phyloP scores from a whole-genome alignment of 139 green algal species.

The Dunaliella primolecta region DNA sequence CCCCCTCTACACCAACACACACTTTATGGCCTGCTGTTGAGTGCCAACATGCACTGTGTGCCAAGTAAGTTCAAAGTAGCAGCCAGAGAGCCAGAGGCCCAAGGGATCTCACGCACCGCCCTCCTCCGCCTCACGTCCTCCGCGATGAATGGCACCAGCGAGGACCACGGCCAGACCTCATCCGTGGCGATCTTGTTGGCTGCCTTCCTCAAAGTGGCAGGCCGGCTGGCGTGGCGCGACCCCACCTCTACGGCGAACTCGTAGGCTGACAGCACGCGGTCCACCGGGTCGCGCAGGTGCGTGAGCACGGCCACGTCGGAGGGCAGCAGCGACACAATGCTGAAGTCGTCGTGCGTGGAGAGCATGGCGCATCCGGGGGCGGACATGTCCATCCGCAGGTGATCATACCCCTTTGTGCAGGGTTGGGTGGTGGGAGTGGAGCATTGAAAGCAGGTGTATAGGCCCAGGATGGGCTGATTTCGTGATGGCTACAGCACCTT shows the following conservation, averaged over 20 bases:
- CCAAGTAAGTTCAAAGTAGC: too few relatives aligned
- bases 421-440: too few relatives aligned
- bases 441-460: too few relatives aligned
- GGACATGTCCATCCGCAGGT: constrained; percentile 66
- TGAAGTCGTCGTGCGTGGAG: constrained; percentile 87
- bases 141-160: constrained; percentile 75
- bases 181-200: constrained; percentile 59
- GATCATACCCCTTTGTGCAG: constrained; percentile 77
- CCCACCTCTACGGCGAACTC: constrained; percentile 74
- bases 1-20: too few relatives aligned
- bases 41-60: too few relatives aligned
- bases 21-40: too few relatives aligned
- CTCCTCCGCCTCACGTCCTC: constrained; percentile 43
- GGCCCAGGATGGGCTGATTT: background rate
- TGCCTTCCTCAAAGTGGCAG: constrained; percentile 18
- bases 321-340: constrained; percentile 60
- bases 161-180: constrained; percentile 91
- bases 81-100: too few relatives aligned
- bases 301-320: constrained; percentile 51
- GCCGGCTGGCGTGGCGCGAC: background rate
- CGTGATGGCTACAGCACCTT: too few relatives aligned
- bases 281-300: constrained; percentile 74
- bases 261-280: constrained; percentile 81
- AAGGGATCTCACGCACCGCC: background rate
- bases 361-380: constrained; percentile 69